Conservation (phyloP, 2,329 filamentous ascomycete species). For the Allantophomopsis lycopodina region DNA sequence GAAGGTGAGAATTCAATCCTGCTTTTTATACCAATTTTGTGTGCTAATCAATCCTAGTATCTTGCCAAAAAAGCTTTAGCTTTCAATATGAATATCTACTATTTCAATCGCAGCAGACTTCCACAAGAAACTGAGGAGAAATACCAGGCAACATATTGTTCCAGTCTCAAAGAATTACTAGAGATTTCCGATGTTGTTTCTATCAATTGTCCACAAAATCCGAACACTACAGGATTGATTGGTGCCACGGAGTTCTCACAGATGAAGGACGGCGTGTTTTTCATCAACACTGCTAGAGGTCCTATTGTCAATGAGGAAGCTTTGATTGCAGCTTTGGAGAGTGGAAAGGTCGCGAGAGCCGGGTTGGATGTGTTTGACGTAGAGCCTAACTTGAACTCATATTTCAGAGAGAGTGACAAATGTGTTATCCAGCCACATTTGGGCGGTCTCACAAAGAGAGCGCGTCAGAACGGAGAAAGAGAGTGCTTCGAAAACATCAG, state of each 20-base stretch:
- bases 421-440: constrained; percentile 18
- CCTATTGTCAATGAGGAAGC: constrained; percentile 68
- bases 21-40: too few species aligned
- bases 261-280: constrained; percentile 62
- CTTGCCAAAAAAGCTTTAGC: constrained; percentile 56
- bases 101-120: constrained; percentile 54
- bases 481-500: constrained; percentile 32
- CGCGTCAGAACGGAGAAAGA: constrained; percentile 25
- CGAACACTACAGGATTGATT: constrained; percentile 57
- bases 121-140: constrained; percentile 28
- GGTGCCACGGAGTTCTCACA: constrained; percentile 49
- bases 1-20: too few species aligned
- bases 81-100: constrained; percentile 62
- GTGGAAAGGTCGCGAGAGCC: constrained; percentile 52
- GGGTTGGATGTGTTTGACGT: constrained; percentile 72
- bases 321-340: constrained; percentile 55
- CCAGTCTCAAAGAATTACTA: constrained; percentile 56
- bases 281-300: constrained; percentile 69
- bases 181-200: constrained; percentile 58
- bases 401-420: constrained; percentile 24
- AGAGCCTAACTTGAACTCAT: constrained; percentile 42
- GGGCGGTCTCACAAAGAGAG: constrained; percentile 27
- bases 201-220: constrained; percentile 65
- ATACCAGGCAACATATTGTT: constrained; percentile 39
- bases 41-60: constrained; percentile 29